phyloP scores from a whole-genome alignment of 306 rosid species.

The Hylodesmum podocarpum region DNA sequence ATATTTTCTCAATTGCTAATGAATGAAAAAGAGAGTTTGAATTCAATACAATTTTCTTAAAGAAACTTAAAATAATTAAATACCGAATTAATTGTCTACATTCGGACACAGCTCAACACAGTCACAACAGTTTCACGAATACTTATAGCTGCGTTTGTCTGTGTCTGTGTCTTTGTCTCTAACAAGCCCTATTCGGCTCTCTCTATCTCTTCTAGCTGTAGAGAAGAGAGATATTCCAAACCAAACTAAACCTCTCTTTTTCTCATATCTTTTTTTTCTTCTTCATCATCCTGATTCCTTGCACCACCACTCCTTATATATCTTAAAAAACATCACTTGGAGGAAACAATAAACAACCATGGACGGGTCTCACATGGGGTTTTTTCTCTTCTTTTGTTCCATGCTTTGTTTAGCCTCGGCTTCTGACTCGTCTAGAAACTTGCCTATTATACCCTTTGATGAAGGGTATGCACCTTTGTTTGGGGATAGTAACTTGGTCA shows the following conservation, averaged over 20 bases:
- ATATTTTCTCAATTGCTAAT: neutral
- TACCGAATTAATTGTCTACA: conserved; percentile 14
- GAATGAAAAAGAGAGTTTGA: neutral
- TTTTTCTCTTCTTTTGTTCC: conserved; percentile 26
- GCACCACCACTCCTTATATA: neutral
- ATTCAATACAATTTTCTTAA: neutral
- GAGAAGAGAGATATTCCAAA: conserved; percentile 37
- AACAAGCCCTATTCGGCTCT: conserved; percentile 38
- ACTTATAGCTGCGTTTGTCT: conserved; percentile 43
- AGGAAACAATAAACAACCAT: conserved; percentile 24
- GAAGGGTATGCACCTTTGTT: conserved; percentile 84
- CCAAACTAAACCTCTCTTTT: conserved; percentile 37
- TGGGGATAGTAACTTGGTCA: conserved; percentile 75
- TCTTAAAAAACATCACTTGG: neutral
- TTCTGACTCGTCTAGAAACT: conserved; percentile 45
- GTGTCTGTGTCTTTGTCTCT: conserved; percentile 33
- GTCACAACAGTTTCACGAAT: conserved; percentile 33
- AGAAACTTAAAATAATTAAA: neutral
- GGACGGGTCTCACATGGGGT: conserved; percentile 36
- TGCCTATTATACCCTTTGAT: conserved; percentile 69
- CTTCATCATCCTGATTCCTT: neutral
- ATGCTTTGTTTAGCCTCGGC: conserved; percentile 25
- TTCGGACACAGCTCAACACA: conserved; percentile 55
- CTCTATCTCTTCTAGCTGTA: conserved; percentile 50
- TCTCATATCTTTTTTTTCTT: neutral